These are phyloP conservation scores for Pleurotus pulmonarius DNA, from an alignment of 768 basidiomycete species.

Conservation along the genomic window DNA sequence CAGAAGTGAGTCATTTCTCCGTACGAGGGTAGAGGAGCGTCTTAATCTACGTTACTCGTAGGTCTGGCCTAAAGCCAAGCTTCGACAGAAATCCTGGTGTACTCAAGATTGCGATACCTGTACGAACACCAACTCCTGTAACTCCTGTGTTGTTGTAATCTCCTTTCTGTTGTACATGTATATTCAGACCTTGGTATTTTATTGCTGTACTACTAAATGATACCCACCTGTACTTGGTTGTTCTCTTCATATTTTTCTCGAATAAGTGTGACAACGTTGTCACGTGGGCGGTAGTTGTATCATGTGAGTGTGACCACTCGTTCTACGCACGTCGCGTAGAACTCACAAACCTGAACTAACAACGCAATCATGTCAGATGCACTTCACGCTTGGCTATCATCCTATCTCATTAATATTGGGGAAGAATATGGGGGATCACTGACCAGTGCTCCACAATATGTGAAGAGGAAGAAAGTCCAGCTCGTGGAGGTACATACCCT, in stretches of 20 bases:
- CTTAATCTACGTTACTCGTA: neutral
- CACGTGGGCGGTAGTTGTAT: neutral
- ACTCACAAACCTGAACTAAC: neutral
- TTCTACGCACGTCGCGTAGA: neutral
- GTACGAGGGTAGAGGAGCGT: neutral
- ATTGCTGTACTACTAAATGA: neutral
- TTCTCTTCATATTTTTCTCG: neutral
- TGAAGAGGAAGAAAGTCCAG: conserved; percentile 51
- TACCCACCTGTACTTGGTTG: too few relatives aligned
- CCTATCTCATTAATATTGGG: conserved; percentile 46
- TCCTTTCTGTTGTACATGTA: neutral
- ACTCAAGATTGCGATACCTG: conserved; percentile 3
- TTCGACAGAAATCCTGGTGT: conserved; percentile 6
- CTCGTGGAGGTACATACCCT: conserved; percentile 44
- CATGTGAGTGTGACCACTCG: conserved; percentile 2
- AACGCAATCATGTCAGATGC: conserved; percentile 28
- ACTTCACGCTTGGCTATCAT: conserved; percentile 52
- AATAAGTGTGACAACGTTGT: neutral
- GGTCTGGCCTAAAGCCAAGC: neutral
- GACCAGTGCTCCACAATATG: conserved; percentile 23
- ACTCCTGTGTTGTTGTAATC: neutral
- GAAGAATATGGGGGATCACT: conserved; percentile 50
- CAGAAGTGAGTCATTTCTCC: conserved; percentile 38
- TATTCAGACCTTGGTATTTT: neutral
- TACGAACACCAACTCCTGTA: neutral